Conservation (phyloP, 1,139 yeast genomes). For the Citeromyces hawaiiensis region DNA sequence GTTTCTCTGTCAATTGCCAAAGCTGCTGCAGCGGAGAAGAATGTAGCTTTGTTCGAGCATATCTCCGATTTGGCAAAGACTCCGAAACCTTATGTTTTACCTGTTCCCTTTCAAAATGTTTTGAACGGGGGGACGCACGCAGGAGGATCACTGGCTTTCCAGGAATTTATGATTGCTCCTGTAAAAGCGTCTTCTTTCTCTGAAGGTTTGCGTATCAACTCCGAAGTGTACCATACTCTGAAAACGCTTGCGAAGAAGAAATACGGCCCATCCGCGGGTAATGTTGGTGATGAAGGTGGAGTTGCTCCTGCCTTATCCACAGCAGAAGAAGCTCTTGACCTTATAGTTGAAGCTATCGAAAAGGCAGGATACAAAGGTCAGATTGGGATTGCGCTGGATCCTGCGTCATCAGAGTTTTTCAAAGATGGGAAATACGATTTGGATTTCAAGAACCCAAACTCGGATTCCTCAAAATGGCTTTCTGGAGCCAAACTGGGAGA, state of each 20-base stretch:
- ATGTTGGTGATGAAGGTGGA: conserved; percentile 99
- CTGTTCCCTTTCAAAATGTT: conserved; percentile 96
- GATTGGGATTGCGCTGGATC: conserved; percentile 84
- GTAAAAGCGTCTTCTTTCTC: conserved; percentile 74
- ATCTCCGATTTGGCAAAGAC: conserved; percentile 59
- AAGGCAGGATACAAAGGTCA: conserved; percentile 88
- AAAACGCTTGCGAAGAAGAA: conserved; percentile 81
- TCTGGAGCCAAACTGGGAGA: conserved; percentile 77
- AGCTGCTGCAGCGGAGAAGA: conserved; percentile 90
- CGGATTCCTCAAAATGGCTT: conserved; percentile 82
- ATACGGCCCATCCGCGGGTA: conserved; percentile 96
- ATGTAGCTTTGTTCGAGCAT: conserved; percentile 78
- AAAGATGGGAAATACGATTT: conserved; percentile 91
- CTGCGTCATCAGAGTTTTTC: conserved; percentile 95
- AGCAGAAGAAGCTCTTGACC: conserved; percentile 91
- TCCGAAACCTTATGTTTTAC: conserved; percentile 66
- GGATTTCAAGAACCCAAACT: conserved; percentile 92
- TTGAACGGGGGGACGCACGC: conserved; percentile 99
- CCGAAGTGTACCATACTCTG: conserved; percentile 93
- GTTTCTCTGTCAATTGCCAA: conserved; percentile 87
- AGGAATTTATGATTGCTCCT: conserved; percentile 98
- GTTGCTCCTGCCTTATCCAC: conserved; percentile 93
- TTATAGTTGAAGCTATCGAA: conserved; percentile 76
- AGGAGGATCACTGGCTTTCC: conserved; percentile 97
- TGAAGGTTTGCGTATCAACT: conserved; percentile 89